phyloP scores from a whole-genome alignment of 2,329 filamentous ascomycete species.

The Pseudogymnoascus sp. region DNA sequence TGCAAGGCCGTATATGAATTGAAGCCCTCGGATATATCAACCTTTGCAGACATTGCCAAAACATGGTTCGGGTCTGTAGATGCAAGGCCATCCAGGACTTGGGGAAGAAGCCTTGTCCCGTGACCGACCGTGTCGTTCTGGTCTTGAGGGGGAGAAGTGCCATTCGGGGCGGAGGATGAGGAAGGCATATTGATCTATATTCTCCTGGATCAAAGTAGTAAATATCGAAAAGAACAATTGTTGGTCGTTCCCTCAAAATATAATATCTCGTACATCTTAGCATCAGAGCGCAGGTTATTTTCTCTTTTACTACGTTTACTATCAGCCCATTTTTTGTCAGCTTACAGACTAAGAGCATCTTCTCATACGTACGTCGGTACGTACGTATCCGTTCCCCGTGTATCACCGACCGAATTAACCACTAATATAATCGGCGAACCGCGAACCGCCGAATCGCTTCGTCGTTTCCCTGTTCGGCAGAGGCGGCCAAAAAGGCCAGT shows the following conservation, averaged over 20 bases:
- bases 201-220: neutral
- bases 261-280: neutral
- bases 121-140: neutral
- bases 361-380: neutral
- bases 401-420: neutral
- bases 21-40: slow-evolving; percentile 15
- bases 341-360: neutral
- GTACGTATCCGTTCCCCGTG: neutral
- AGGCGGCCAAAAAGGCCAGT: neutral
- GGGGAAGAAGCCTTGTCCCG: neutral
- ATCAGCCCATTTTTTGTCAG: neutral
- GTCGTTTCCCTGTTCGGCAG: neutral
- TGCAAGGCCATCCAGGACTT: neutral
- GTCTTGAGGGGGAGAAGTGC: neutral
- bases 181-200: neutral
- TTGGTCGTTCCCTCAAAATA: neutral
- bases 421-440: neutral
- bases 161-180: neutral
- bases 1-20: slow-evolving; percentile 17
- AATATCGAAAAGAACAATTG: neutral
- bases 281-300: neutral
- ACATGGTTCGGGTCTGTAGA: neutral
- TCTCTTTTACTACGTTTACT: neutral
- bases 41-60: neutral
- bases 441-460: neutral